Percentiles rank a stretch among this genome's conserved stretches.
phyloP scores from a whole-genome alignment of 768 basidiomycete species.

The Ramaria sp. region DNA sequence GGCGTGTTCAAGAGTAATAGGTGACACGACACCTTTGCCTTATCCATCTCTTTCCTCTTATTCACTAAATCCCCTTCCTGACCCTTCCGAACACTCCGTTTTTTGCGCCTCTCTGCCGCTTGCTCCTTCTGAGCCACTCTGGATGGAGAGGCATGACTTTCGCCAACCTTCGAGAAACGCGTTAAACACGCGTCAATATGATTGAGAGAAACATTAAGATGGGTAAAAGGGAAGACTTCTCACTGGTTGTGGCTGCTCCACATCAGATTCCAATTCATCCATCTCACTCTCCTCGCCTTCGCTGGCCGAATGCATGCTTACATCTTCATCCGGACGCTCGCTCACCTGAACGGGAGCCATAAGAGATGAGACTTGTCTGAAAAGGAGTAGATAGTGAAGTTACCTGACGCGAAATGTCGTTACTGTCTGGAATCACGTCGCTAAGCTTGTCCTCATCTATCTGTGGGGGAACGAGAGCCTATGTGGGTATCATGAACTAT shows the following conservation, averaged over 20 bases:
- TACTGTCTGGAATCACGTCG: constrained; percentile 75
- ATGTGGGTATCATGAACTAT: not conserved
- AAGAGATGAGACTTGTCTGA: constrained; percentile 13
- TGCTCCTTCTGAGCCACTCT: constrained; percentile 24
- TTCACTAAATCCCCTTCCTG: constrained; percentile 60
- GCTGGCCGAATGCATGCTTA: constrained; percentile 31
- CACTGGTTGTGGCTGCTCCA: constrained; percentile 36
- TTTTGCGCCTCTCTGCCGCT: constrained; percentile 29
- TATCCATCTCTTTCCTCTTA: constrained; percentile 79
- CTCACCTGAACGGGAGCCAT: constrained; percentile 37
- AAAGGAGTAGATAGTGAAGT: constrained; percentile 14
- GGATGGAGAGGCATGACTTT: constrained; percentile 29
- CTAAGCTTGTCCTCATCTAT: constrained; percentile 77
- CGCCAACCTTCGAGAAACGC: constrained; percentile 20
- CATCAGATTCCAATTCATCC: constrained; percentile 50
- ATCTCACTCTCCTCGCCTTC: constrained; percentile 45
- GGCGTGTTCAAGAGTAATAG: not conserved
- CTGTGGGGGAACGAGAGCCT: not conserved
- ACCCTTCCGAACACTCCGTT: constrained; percentile 48
- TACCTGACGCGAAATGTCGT: constrained; percentile 85
- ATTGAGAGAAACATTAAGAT: constrained; percentile 12
- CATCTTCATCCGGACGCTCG: constrained; percentile 63
- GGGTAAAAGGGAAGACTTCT: constrained; percentile 8
- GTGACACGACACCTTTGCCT: constrained; percentile 54
- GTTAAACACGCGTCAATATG: constrained; percentile 18